A percentile compares a stretch with the other conserved stretches of the same genome.
Conservation (phyloP, 805 yeast genomes). For the Vanderwaltozyma polyspora region DNA sequence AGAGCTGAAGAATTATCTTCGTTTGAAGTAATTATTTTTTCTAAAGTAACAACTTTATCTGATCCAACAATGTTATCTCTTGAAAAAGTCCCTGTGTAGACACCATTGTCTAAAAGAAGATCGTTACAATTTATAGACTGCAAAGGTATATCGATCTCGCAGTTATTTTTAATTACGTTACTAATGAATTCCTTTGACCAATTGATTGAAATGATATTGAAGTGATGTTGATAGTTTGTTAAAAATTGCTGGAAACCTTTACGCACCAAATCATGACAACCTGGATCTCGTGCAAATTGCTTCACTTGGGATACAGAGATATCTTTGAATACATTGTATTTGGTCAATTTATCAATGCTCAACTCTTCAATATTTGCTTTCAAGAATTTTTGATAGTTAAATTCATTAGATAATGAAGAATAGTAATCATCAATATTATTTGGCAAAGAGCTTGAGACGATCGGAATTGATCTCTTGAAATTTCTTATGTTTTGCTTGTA, state of each 20-base stretch:
- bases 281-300: too few relatives aligned
- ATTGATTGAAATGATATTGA: conserved; percentile 21
- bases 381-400: conserved; percentile 2
- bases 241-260: too few relatives aligned
- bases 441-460: conserved; percentile 1
- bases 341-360: conserved; percentile 17
- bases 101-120: conserved; percentile 6
- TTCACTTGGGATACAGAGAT: conserved; percentile 9
- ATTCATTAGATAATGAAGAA: background rate
- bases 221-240: conserved; percentile 3
- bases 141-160: background rate
- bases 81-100: conserved; percentile 20
- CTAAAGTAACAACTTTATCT: conserved; percentile 16
- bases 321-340: conserved; percentile 10
- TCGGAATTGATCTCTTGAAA: conserved; percentile 8
- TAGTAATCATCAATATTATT: background rate
- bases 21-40: background rate
- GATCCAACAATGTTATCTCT: conserved; percentile 18
- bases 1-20: background rate
- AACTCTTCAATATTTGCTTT: conserved; percentile 12
- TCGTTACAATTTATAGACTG: conserved; percentile 21
- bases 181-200: conserved; percentile 24
- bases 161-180: conserved; percentile 7
- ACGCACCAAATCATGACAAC: too few relatives aligned
- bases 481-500: background rate